phyloP scores from a whole-genome alignment of 805 yeast genomes.

The Wickerhamomyces bovis region DNA sequence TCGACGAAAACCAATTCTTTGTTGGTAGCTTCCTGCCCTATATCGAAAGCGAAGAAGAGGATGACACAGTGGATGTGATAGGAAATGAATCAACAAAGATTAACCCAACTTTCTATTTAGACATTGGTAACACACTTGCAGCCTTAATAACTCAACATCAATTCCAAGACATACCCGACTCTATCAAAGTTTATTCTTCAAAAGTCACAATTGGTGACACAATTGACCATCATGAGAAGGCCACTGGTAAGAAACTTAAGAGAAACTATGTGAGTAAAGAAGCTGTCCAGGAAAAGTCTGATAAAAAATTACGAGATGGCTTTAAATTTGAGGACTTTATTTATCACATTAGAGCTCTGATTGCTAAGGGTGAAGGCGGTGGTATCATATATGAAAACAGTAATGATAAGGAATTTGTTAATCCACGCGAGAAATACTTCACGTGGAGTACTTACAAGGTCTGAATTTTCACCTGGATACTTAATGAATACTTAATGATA shows the following conservation, averaged over 20 bases:
- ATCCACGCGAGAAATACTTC: neutral
- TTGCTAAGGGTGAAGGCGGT: neutral
- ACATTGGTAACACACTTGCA: neutral
- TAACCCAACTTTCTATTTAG: neutral
- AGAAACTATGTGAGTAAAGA: neutral
- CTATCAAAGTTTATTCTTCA: conserved; percentile 37
- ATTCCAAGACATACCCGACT: conserved; percentile 32
- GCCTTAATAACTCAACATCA: neutral
- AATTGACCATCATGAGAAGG: conserved; percentile 32
- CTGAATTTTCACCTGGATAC: neutral
- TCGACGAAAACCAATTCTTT: conserved; percentile 22
- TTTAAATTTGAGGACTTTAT: neutral
- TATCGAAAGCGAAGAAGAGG: conserved; percentile 33
- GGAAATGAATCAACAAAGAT: neutral
- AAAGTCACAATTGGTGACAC: conserved; percentile 33
- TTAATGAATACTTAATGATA: no score
- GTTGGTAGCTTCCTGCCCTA: conserved; percentile 23
- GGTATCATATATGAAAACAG: neutral
- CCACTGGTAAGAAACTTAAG: neutral
- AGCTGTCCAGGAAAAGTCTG: neutral
- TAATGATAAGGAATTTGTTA: neutral
- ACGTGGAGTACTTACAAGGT: neutral
- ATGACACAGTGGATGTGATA: conserved; percentile 25
- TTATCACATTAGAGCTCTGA: neutral
- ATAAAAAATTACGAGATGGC: neutral